Base-by-base conservation (phyloP, 257 asterid species). In the Jacaranda mimosifolia region DNA sequence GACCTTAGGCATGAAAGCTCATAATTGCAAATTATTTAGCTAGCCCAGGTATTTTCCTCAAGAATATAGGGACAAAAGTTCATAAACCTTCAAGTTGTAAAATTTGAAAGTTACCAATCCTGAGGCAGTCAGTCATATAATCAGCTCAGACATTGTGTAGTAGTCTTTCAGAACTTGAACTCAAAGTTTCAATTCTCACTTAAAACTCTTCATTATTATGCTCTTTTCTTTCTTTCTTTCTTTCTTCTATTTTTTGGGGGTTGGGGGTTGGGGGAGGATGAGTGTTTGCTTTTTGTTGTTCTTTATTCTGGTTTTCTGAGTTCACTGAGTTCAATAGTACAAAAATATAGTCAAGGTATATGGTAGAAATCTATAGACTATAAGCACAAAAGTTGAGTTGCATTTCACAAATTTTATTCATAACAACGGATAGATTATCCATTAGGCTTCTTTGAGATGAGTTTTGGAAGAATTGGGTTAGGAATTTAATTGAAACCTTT, bases 1-100 rank as follows among this genome's bases (percentile, higher is more conserved):
- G 74, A 78, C 42, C 60, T 72, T 43, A 57, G 56, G 68, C 57
- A 81, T 3, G 32, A 38, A 67, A 78, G 77, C 64, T 80, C 64
- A 49, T 4, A 45, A 32, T 38, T 52, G 48, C 66, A 8, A 70
- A 43, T 68, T n/a, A 43, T n/a, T 18, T 5, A 46, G 58, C 49
- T 55, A 74, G 55, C 13, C n/a, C 49, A 17, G 53, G 42, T 67
- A 51, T 17, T 42, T 9, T 49, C 48, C 65, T 40, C 69, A 39
- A 59, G 43, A 35, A 36, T 40, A 46, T 3, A 13, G 76, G 45
- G 70, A 21, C 40, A 32, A 58, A 21, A 26, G 0, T 32, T 39
- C n/a, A 73, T 14, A 68, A 36, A 35, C 71, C 67, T 52, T 69
- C 8, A 26, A 63, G 35, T 32, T 65, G 57, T 53, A 45, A 76